Evolutionary conservation across 192 early-diverging fungal species (phyloP).

Genomic region (Jimgerdemannia lactiflua): DNA sequence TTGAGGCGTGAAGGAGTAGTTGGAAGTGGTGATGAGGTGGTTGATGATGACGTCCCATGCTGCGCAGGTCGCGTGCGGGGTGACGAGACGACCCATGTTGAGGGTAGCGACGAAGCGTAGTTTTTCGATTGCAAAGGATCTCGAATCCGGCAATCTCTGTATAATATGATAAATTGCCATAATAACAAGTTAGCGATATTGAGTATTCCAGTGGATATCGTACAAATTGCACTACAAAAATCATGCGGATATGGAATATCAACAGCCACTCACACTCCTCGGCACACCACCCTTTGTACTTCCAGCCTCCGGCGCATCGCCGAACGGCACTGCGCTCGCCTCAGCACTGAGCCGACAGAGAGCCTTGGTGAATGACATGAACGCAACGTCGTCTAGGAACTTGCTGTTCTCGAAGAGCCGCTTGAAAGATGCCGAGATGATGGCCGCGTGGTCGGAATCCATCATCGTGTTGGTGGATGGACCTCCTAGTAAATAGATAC

Average conservation of each 20-base stretch:
- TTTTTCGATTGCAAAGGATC: constrained; percentile 77
- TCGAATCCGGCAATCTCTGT: constrained; percentile 67
- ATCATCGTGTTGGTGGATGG: constrained; percentile 1
- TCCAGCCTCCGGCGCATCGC: constrained; percentile 21
- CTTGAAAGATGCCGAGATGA: constrained; percentile 48
- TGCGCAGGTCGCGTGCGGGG: constrained; percentile 29
- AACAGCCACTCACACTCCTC: constrained; percentile 7
- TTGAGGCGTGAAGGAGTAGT: constrained; percentile 45
- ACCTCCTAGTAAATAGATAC: neutral
- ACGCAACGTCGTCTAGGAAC: constrained; percentile 51
- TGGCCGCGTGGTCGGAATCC: constrained; percentile 40
- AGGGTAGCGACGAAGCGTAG: constrained; percentile 57
- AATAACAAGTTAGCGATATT: neutral
- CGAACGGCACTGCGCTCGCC: constrained; percentile 43
- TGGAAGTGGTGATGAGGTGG: constrained; percentile 76
- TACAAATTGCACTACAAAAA: too few species aligned
- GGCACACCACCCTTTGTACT: constrained; percentile 15
- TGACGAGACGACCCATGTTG: constrained; percentile 54
- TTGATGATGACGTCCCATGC: constrained; percentile 66
- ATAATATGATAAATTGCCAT: neutral
- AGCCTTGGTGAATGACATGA: constrained; percentile 63
- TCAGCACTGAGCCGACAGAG: constrained; percentile 63
- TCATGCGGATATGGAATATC: too few species aligned
- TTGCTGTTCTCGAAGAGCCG: constrained; percentile 70
- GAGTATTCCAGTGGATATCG: too few species aligned